Evolutionary conservation across 371 early-diverging fungal species (phyloP).

Genomic region (Sporodiniella umbellata): DNA sequence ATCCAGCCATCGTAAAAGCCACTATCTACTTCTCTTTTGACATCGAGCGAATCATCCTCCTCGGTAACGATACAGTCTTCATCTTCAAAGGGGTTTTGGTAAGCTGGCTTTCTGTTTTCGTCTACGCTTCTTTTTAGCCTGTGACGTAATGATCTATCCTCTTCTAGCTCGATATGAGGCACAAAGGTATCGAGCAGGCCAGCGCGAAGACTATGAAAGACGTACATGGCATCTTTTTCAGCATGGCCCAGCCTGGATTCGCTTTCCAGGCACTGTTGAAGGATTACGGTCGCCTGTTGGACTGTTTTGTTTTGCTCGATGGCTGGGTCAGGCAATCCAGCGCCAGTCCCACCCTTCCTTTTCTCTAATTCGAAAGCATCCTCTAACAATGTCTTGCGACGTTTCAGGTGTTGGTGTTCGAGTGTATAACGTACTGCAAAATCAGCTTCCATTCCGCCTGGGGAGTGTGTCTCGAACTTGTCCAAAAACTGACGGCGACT

Average conservation of each 20-base stretch:
- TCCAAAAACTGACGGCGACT: conserved; percentile 26
- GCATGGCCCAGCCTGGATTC: conserved; percentile 40
- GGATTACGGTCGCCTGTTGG: conserved; percentile 29
- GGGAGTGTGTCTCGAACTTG: conserved; percentile 17
- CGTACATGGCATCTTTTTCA: conserved; percentile 53
- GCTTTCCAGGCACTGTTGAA: conserved; percentile 47
- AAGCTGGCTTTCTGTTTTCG: conserved; percentile 27
- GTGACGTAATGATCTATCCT: conserved; percentile 26
- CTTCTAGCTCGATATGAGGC: conserved; percentile 33
- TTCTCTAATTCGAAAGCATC: conserved; percentile 31
- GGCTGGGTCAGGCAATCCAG: conserved; percentile 4
- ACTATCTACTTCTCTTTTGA: conserved; percentile 17
- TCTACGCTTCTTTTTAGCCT: conserved; percentile 18
- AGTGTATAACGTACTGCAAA: conserved; percentile 43
- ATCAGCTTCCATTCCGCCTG: conserved; percentile 41
- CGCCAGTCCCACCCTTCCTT: conserved; percentile 21
- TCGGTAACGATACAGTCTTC: conserved; percentile 36
- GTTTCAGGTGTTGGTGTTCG: conserved; percentile 15
- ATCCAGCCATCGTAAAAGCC: conserved; percentile 22
- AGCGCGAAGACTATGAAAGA: conserved; percentile 45
- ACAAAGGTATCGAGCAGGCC: conserved; percentile 33
- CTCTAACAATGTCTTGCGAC: conserved; percentile 19
- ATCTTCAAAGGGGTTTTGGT: conserved; percentile 49
- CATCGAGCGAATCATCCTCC: conserved; percentile 18
- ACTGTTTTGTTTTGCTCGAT: conserved; percentile 10